These are phyloP conservation scores for Fusarium sp. DNA, from an alignment of 2,329 filamentous ascomycete genomes.

Conservation along the genomic window DNA sequence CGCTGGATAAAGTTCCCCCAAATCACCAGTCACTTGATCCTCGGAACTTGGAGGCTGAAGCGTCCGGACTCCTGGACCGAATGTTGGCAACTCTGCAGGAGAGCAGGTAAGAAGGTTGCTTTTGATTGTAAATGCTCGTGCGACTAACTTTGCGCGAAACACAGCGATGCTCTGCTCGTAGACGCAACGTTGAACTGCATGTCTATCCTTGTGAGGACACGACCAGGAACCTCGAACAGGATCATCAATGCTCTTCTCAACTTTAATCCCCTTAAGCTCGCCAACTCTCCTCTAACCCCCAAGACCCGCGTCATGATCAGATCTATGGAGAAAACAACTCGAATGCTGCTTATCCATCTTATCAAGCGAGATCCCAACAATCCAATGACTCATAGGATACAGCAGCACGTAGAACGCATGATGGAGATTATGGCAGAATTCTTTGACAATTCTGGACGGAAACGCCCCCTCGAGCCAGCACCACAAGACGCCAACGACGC, in stretches of 20 bases:
- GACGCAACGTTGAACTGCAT: slow-evolving; percentile 93
- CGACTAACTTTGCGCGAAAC: slow-evolving; percentile 13
- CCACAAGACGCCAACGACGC: slow-evolving; percentile 77
- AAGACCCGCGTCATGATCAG: slow-evolving; percentile 83
- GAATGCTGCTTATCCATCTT: slow-evolving; percentile 84
- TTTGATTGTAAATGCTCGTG: not conserved
- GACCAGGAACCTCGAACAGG: slow-evolving; percentile 83
- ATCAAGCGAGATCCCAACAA: slow-evolving; percentile 87
- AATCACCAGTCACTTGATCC: slow-evolving; percentile 84
- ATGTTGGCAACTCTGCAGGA: slow-evolving; percentile 88
- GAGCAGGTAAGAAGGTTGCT: slow-evolving; percentile 68
- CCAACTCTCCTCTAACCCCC: slow-evolving; percentile 78
- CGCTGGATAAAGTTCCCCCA: slow-evolving; percentile 82
- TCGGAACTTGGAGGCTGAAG: slow-evolving; percentile 89
- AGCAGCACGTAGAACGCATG: slow-evolving; percentile 85
- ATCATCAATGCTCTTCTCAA: slow-evolving; percentile 86
- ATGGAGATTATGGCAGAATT: slow-evolving; percentile 80
- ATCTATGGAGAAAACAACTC: slow-evolving; percentile 94
- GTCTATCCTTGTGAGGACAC: slow-evolving; percentile 81
- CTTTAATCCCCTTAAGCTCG: slow-evolving; percentile 90
- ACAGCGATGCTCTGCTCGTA: slow-evolving; percentile 84
- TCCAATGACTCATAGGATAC: slow-evolving; percentile 78
- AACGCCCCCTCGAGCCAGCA: slow-evolving; percentile 77
- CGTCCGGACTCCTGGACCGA: slow-evolving; percentile 87
- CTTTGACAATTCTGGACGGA: slow-evolving; percentile 80